phyloP scores from a whole-genome alignment of 2,329 filamentous ascomycete genomes.

The Dryadomyces sulphureus region DNA sequence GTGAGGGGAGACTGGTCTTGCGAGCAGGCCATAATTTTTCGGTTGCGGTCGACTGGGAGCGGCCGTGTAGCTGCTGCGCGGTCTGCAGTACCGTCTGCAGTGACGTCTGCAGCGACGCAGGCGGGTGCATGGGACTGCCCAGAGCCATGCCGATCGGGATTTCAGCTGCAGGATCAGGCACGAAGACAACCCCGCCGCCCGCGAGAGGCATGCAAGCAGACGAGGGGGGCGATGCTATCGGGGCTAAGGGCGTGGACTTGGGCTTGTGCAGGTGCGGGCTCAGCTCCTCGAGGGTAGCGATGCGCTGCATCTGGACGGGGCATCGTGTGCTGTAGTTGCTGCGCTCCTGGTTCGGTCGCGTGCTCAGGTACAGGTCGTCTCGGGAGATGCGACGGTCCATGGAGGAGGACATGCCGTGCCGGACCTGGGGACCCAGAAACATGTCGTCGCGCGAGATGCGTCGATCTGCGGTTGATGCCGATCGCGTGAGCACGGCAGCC shows the following conservation, averaged over 20 bases:
- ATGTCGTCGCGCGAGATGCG: constrained; percentile 27
- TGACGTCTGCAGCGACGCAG: constrained; percentile 13
- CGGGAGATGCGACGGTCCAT: constrained; percentile 21
- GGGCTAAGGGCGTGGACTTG: constrained; percentile 16
- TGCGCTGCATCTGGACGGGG: background rate
- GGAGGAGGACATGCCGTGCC: background rate
- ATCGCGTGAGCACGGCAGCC: background rate
- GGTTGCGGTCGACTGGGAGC: no score
- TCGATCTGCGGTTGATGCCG: background rate
- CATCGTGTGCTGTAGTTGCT: background rate
- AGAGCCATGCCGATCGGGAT: constrained; percentile 58
- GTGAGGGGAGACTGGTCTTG: background rate
- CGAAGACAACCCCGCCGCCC: background rate
- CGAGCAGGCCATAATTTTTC: background rate
- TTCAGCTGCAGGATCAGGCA: constrained; percentile 20
- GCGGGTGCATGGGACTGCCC: constrained; percentile 47
- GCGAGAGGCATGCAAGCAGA: background rate
- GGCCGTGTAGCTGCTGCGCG: no score
- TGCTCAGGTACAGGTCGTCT: constrained; percentile 23
- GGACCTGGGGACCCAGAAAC: constrained; percentile 14
- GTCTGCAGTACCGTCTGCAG: no score
- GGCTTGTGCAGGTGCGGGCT: constrained; percentile 20
- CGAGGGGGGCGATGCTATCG: constrained; percentile 28
- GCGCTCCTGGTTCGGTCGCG: background rate
- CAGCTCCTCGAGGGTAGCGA: constrained; percentile 17